Conservation (phyloP, 2,329 filamentous ascomycete genomes). For the Pseudogymnoascus sp. region DNA sequence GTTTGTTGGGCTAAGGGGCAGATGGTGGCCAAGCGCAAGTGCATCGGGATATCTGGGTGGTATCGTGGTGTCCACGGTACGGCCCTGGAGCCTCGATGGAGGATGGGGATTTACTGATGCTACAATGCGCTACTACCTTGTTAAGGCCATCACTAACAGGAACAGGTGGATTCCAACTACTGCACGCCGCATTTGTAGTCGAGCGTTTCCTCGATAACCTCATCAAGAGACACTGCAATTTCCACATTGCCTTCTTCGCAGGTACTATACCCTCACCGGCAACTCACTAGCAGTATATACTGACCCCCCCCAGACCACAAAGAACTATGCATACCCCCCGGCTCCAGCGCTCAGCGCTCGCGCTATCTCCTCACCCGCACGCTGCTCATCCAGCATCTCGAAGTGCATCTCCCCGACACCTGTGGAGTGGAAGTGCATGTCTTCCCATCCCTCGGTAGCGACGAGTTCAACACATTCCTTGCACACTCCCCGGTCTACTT, state of each 20-base stretch:
- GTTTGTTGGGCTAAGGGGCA: neutral
- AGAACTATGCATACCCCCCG: conserved; percentile 47
- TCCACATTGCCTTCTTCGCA: conserved; percentile 62
- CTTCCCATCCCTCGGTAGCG: conserved; percentile 38
- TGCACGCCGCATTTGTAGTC: conserved; percentile 63
- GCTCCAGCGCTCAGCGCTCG: conserved; percentile 27
- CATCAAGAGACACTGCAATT: conserved; percentile 57
- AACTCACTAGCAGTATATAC: conserved; percentile 1
- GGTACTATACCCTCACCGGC: conserved; percentile 15
- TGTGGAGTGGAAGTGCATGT: conserved; percentile 33
- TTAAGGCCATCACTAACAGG: neutral
- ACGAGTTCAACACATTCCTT: conserved; percentile 50
- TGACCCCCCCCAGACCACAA: conserved; percentile 34
- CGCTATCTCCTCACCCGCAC: conserved; percentile 53
- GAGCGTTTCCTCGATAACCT: conserved; percentile 59
- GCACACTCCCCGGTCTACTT: conserved; percentile 52
- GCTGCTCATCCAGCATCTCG: conserved; percentile 56
- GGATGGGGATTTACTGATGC: conserved; percentile 6
- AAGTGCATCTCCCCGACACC: conserved; percentile 19
- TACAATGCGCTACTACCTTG: neutral
- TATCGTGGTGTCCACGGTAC: neutral
- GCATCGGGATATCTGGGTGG: neutral
- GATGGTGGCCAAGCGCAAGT: neutral
- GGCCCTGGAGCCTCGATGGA: neutral
- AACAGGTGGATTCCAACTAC: conserved; percentile 57